Percentiles rank a stretch among this genome's conserved stretches.
These are phyloP conservation scores for Ceratobasidium papillatum DNA, from an alignment of 1,284 basidiomycete species.

Conservation along the genomic window DNA sequence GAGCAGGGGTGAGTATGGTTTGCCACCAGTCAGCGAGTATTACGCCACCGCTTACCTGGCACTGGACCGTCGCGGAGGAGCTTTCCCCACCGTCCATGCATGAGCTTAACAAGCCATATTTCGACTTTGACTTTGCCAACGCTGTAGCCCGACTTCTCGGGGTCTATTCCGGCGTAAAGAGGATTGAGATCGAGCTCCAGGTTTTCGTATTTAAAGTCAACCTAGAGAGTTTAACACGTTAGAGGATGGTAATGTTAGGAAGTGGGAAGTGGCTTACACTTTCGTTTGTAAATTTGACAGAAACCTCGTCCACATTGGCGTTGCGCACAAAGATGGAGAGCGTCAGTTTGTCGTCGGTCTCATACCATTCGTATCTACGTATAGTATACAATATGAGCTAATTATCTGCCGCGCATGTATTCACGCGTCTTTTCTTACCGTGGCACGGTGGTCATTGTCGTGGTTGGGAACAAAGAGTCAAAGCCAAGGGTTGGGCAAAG, in stretches of 20 bases:
- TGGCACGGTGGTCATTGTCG: slow-evolving; percentile 40
- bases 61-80: slow-evolving; percentile 54
- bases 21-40: slow-evolving; percentile 46
- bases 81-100: slow-evolving; percentile 75
- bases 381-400: not conserved
- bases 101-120: slow-evolving; percentile 70
- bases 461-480: not conserved
- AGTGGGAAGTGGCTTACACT: slow-evolving; percentile 58
- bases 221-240: slow-evolving; percentile 15
- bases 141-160: slow-evolving; percentile 67
- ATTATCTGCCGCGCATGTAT: not conserved
- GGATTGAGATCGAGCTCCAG: slow-evolving; percentile 73
- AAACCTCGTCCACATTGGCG: slow-evolving; percentile 70
- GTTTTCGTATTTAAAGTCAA: slow-evolving; percentile 63
- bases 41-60: slow-evolving; percentile 35
- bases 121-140: slow-evolving; percentile 89
- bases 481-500: slow-evolving; percentile 30
- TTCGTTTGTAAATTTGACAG: slow-evolving; percentile 68
- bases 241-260: not conserved
- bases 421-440: slow-evolving; percentile 27
- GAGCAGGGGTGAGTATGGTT: slow-evolving; percentile 46
- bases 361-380: slow-evolving; percentile 85
- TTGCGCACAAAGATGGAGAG: slow-evolving; percentile 83
- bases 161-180: slow-evolving; percentile 80
- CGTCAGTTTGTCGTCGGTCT: slow-evolving; percentile 77